Conservation (phyloP, 495 filamentous ascomycete genomes). For the Trichoderma virens region DNA sequence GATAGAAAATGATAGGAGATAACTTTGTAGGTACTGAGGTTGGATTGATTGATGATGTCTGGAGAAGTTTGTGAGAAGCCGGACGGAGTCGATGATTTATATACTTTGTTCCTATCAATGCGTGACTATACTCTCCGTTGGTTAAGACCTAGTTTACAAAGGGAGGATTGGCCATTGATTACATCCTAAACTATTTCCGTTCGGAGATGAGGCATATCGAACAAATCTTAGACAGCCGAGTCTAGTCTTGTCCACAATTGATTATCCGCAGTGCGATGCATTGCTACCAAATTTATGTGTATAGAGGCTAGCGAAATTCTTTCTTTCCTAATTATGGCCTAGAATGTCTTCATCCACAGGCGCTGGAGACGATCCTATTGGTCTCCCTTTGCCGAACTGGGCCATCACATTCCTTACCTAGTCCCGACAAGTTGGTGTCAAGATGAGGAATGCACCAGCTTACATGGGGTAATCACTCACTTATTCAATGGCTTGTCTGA, state of each 20-base stretch:
- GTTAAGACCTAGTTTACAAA: not conserved
- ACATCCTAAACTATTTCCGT: not conserved
- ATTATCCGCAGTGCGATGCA: not conserved
- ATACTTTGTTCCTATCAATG: not conserved
- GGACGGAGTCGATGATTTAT: not conserved
- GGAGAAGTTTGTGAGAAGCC: not conserved
- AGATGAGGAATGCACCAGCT: too few relatives aligned
- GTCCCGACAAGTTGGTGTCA: too few relatives aligned
- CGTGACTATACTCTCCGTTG: not conserved
- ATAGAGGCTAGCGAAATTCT: not conserved
- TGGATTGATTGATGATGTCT: not conserved
- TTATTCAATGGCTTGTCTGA: too few relatives aligned
- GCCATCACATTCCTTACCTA: too few relatives aligned
- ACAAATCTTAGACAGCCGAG: not conserved
- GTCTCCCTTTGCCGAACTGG: too few relatives aligned
- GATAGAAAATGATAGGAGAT: not conserved
- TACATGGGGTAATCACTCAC: too few relatives aligned
- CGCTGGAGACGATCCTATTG: too few relatives aligned
- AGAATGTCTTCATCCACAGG: not conserved
- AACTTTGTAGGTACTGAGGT: not conserved
- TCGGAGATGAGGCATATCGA: not conserved
- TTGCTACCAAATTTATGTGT: not conserved
- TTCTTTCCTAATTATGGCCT: not conserved
- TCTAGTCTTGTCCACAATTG: not conserved
- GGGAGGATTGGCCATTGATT: not conserved